Evolutionary conservation across 176 grass and related monocot genomes (phyloP), one percentile per base, ranked within the genome.

Genomic region (Ensete ventricosum): DNA sequence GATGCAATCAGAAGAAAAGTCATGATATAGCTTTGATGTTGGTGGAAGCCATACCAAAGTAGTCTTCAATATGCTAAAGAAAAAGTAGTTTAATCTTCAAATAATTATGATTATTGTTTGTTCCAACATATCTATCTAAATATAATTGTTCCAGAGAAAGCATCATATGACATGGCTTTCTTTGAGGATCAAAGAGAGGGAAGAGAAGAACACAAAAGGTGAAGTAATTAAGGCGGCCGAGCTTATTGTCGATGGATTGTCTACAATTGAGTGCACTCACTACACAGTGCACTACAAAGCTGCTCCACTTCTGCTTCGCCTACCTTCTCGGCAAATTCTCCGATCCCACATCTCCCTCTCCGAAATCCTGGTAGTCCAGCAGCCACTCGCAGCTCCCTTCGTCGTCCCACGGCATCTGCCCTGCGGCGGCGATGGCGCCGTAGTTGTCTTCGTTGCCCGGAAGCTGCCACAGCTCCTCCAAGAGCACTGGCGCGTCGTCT

Each of bases 351-450:
- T 84, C 86, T 52, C 74, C 83, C 59, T 82, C 79, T 48, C 77
- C 88, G 81, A 82, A 85, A 76, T 81, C 64, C 82, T 85, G 83
- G 73, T 89, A 98, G 75, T 98, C 94, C 23, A 93, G 84, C 49
- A 98, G 77, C 94, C 94, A 98, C 21, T 98, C 86, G 3, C 67
- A 82, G 43, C 64, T 88, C 29, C 87, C 74, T 29, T 84, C 89
- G 11, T 51, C 1, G 27, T 70, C 67, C 67, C 67, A 70, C 9
- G 48, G 34, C 67, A 50, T 20, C 20, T 50, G 17, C 2, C 67
- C 9, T 34, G 14, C 14, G 67, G 7, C 17, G 29, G 5, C 67
- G 34, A 23, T 43, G 67, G 8, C 1, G 34, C 34, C 65, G 67
- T 70, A n/a, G 16, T 12, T 3, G 67, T 51, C 43, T n/a, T 50